Conservation (phyloP, 169 alveolate genomes). For the Blepharisma undulans region DNA sequence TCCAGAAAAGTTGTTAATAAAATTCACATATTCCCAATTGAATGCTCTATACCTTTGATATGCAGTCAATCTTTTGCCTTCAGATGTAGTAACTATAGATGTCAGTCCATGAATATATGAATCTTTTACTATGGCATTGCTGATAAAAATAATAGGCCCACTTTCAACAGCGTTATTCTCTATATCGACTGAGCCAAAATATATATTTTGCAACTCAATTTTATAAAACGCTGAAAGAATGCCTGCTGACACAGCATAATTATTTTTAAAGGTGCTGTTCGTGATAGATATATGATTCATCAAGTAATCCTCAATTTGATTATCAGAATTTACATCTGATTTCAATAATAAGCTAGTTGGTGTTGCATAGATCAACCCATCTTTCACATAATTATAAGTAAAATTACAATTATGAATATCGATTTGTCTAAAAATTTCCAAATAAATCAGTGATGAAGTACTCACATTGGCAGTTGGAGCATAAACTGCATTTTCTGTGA, state of each 20-base stretch:
- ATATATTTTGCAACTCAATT: background rate
- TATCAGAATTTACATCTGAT: background rate
- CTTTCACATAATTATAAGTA: background rate
- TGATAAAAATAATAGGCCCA: background rate
- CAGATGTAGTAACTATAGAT: background rate
- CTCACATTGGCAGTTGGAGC: background rate
- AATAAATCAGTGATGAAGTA: background rate
- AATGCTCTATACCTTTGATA: background rate
- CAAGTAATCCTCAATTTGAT: background rate
- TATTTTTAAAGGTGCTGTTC: background rate
- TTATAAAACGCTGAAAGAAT: background rate
- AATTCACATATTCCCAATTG: background rate
- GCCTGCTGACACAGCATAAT: background rate
- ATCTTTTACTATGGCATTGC: background rate
- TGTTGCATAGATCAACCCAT: background rate
- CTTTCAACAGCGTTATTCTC: background rate
- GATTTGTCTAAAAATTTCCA: background rate
- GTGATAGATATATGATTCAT: background rate
- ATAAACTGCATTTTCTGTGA: background rate
- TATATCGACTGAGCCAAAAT: background rate
- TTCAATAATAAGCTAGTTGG: background rate
- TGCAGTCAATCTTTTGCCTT: background rate
- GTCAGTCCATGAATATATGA: background rate
- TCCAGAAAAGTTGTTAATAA: background rate
- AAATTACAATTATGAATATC: background rate